Percentiles rank a stretch among this genome's conserved stretches.
These are phyloP conservation scores for Syncephalastrum contaminatum DNA, from an alignment of 371 early-diverging fungal genomes.

Conservation along the genomic window DNA sequence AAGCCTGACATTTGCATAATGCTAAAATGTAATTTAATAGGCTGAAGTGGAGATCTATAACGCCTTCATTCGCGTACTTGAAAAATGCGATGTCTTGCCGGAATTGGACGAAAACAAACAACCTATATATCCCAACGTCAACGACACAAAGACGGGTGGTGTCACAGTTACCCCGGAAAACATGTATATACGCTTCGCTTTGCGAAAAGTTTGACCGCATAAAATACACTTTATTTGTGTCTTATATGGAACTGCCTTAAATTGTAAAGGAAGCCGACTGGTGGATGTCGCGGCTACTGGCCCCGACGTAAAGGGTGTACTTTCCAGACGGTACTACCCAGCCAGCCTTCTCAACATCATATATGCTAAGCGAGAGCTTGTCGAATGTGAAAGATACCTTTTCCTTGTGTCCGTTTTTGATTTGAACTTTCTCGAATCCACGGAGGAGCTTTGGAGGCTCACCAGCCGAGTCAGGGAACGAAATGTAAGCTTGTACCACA, in stretches of 20 bases:
- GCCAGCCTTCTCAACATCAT: constrained; percentile 14
- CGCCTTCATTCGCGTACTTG: constrained; percentile 4
- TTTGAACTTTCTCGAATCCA: constrained; percentile 37
- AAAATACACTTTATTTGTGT: too few species aligned
- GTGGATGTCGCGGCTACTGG: constrained; percentile 41
- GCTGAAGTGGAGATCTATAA: constrained; percentile 14
- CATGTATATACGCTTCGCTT: too few species aligned
- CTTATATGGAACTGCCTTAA: background rate
- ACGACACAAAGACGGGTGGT: constrained; percentile 4
- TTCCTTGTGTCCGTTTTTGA: constrained; percentile 16
- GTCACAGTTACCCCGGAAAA: constrained; percentile 5
- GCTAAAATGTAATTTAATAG: background rate
- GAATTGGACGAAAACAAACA: constrained; percentile 3
- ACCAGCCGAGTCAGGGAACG: constrained; percentile 28
- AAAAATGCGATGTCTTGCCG: constrained; percentile 8
- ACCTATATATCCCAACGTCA: constrained; percentile 10
- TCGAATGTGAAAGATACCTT: constrained; percentile 1
- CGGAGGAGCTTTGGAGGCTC: constrained; percentile 44
- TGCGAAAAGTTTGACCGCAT: too few species aligned
- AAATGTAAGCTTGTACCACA: constrained; percentile 48
- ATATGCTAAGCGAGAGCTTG: constrained; percentile 28
- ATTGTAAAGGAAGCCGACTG: constrained; percentile 8
- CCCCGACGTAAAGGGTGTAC: constrained; percentile 36
- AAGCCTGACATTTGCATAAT: background rate
- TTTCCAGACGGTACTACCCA: constrained; percentile 37